A percentile compares a stretch with the other conserved stretches of the same genome.
These are phyloP conservation scores for Cudoniella acicularis DNA, from an alignment of 495 filamentous ascomycete species.

Conservation along the genomic window DNA sequence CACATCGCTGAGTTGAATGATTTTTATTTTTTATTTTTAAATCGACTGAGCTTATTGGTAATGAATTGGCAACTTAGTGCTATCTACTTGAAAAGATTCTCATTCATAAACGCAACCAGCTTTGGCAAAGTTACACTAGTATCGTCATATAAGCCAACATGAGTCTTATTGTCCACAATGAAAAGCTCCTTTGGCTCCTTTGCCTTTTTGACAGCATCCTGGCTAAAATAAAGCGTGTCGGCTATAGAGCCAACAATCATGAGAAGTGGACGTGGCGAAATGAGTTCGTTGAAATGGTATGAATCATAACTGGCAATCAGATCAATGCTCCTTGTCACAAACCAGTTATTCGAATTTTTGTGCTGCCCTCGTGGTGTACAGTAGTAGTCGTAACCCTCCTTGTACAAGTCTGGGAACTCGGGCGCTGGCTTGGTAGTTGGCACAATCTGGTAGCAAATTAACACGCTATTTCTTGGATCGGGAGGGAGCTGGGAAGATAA, in stretches of 20 bases:
- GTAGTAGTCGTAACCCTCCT: slow-evolving; percentile 1
- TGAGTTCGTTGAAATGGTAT: slow-evolving; percentile 27
- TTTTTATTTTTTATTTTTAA: too few species aligned
- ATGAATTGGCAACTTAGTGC: too few species aligned
- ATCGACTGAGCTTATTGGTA: too few species aligned
- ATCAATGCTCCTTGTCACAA: not conserved
- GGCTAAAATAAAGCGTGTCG: slow-evolving; percentile 29
- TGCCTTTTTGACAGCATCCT: slow-evolving; percentile 28
- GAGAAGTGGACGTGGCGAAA: slow-evolving; percentile 32
- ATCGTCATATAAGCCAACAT: slow-evolving; percentile 39
- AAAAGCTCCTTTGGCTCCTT: slow-evolving; percentile 37
- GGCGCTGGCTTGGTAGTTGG: not conserved
- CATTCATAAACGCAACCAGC: slow-evolving; percentile 30
- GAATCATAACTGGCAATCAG: slow-evolving; percentile 30
- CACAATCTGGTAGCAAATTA: not conserved
- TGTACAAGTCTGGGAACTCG: not conserved
- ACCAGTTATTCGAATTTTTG: not conserved
- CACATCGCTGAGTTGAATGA: too few species aligned
- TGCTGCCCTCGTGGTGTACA: not conserved
- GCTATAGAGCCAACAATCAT: slow-evolving; percentile 37
- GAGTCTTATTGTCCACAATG: slow-evolving; percentile 30
- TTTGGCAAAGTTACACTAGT: slow-evolving; percentile 25
- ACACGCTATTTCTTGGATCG: not conserved
- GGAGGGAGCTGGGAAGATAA: not conserved
- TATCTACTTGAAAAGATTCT: too few species aligned